phyloP scores from a whole-genome alignment of 176 grass and related monocot genomes.

The Bolboschoenus planiculmis region DNA sequence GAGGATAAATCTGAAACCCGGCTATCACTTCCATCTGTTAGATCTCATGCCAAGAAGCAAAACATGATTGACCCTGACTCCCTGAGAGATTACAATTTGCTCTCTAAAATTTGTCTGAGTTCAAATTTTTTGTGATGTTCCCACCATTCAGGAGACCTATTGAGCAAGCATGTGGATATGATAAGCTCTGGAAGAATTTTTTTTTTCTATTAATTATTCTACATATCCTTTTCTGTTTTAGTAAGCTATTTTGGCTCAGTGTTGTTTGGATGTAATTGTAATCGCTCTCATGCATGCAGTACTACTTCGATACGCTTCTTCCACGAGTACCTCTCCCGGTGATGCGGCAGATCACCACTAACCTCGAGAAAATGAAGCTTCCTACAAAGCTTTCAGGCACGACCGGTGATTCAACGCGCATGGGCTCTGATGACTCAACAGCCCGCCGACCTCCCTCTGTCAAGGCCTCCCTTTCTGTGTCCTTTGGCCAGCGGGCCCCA shows the following conservation, averaged over 20 bases:
- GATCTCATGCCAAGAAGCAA: neutral
- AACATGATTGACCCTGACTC: neutral
- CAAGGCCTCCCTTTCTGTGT: slow-evolving; percentile 90
- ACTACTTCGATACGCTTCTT: slow-evolving; percentile 93
- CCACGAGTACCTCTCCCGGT: slow-evolving; percentile 78
- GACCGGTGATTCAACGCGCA: slow-evolving; percentile 80
- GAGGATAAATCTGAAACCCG: neutral
- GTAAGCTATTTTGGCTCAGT: neutral
- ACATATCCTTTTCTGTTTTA: neutral
- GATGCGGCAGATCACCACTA: slow-evolving; percentile 56
- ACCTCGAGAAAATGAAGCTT: slow-evolving; percentile 84
- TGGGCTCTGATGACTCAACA: slow-evolving; percentile 72
- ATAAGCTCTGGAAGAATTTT: neutral
- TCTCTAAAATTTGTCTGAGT: neutral
- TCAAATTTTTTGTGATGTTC: neutral
- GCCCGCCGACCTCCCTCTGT: slow-evolving; percentile 83
- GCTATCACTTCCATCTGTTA: neutral
- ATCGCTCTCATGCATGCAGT: slow-evolving; percentile 41
- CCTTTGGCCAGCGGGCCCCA: slow-evolving; percentile 93
- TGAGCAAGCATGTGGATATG: neutral
- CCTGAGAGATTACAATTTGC: neutral
- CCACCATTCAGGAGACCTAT: neutral
- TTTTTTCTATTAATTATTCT: neutral
- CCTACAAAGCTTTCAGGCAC: slow-evolving; percentile 72
- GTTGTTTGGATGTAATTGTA: slow-evolving; percentile 2